phyloP scores from a whole-genome alignment of 495 filamentous ascomycete genomes.

The Aspergillus incahuasiensis region DNA sequence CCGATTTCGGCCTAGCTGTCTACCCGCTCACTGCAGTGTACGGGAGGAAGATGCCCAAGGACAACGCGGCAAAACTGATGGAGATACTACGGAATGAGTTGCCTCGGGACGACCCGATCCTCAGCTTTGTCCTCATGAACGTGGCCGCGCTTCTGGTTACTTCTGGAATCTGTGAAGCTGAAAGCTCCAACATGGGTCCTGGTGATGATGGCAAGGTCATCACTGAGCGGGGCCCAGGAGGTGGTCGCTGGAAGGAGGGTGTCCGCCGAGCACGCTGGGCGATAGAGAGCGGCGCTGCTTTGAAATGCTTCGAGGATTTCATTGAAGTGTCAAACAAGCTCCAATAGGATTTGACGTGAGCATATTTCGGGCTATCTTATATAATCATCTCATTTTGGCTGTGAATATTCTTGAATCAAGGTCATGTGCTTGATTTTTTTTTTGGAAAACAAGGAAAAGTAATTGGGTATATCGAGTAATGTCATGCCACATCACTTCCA shows the following conservation, averaged over 20 bases:
- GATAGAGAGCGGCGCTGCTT: constrained; percentile 73
- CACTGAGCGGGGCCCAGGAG: constrained; percentile 73
- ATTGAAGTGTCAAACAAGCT: constrained; percentile 55
- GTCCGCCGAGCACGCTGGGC: constrained; percentile 79
- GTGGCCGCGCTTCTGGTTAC: constrained; percentile 81
- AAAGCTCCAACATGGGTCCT: constrained; percentile 69
- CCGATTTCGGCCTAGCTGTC: constrained; percentile 75
- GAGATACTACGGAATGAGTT: constrained; percentile 70
- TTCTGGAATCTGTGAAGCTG: constrained; percentile 79
- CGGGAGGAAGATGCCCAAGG: constrained; percentile 75
- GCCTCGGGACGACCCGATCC: constrained; percentile 69
- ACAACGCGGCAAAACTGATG: constrained; percentile 81
- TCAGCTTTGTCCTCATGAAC: constrained; percentile 93
- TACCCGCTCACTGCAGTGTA: constrained; percentile 74
- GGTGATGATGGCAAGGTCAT: constrained; percentile 72
- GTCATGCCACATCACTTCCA: neutral
- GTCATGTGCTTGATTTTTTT: neutral
- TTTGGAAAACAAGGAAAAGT: constrained; percentile 4
- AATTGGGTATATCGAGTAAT: constrained; percentile 12
- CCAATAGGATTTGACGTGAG: constrained; percentile 6
- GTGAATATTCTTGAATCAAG: neutral
- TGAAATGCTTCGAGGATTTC: constrained; percentile 66
- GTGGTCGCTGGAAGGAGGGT: constrained; percentile 88
- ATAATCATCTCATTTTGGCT: neutral
- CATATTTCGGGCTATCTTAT: constrained; percentile 3